phyloP scores from a whole-genome alignment of 805 yeast genomes.

The Metschnikowia aberdeeniae region DNA sequence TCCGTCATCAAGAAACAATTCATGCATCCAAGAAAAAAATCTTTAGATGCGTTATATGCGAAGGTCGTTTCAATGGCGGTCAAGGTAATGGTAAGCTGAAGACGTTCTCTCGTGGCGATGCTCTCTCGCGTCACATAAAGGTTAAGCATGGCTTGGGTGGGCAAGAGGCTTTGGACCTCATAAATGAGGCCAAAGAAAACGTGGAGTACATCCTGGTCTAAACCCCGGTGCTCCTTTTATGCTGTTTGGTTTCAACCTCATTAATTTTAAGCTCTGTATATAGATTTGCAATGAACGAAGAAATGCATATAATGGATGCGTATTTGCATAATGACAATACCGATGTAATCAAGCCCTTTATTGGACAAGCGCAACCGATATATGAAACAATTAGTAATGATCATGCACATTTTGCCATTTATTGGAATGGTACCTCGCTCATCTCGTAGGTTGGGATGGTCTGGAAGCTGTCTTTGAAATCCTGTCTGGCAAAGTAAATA shows the following conservation, averaged over 20 bases:
- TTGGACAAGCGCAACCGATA: too few species aligned
- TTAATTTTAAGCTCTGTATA: conserved; percentile 2
- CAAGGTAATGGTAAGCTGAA: conserved; percentile 47
- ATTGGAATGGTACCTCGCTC: neutral
- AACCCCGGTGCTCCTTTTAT: neutral
- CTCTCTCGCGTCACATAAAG: conserved; percentile 49
- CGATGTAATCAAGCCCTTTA: too few species aligned
- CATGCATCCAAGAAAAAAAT: conserved; percentile 45
- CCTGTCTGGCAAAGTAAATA: conserved; percentile 49
- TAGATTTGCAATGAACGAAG: conserved; percentile 3
- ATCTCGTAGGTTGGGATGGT: conserved; percentile 11
- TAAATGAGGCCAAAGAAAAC: conserved; percentile 71
- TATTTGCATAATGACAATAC: too few species aligned
- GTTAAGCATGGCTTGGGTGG: conserved; percentile 79
- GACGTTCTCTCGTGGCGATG: conserved; percentile 46
- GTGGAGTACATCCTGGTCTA: conserved; percentile 51
- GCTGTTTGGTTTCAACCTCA: conserved; percentile 1
- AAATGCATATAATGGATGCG: too few species aligned
- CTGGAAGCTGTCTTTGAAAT: conserved; percentile 2
- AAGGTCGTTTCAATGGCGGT: conserved; percentile 44
- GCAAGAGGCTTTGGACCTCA: conserved; percentile 62
- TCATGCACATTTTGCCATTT: neutral
- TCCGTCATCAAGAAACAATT: conserved; percentile 47
- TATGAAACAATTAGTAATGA: too few species aligned
- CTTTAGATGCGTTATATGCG: conserved; percentile 44